These are phyloP conservation scores for Geotrichum klebahnii DNA, from an alignment of 1,139 yeast species.

Conservation along the genomic window DNA sequence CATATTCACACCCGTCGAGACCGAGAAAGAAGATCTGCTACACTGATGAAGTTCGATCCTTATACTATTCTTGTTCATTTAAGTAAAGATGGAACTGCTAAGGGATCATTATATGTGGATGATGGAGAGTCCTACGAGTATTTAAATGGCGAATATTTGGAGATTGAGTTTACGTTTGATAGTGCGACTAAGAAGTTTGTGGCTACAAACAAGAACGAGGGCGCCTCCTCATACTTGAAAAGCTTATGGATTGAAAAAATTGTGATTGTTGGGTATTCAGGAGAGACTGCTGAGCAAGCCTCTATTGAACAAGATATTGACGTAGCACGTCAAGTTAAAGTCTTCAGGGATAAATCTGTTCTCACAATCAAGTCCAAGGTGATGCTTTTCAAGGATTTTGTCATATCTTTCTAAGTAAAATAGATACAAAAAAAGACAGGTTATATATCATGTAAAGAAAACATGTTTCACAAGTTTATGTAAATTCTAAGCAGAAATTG, in stretches of 20 bases:
- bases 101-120: slow-evolving; percentile 64
- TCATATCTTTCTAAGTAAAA: slow-evolving; percentile 43
- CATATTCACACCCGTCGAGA: slow-evolving; percentile 63
- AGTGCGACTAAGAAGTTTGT: slow-evolving; percentile 21
- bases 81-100: slow-evolving; percentile 48
- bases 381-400: slow-evolving; percentile 14
- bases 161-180: slow-evolving; percentile 29
- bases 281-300: background rate
- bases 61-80: slow-evolving; percentile 70
- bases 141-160: slow-evolving; percentile 47
- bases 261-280: slow-evolving; percentile 47
- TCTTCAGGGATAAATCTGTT: background rate
- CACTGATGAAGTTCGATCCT: slow-evolving; percentile 76
- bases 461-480: no score
- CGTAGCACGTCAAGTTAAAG: background rate
- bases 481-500: no score
- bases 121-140: slow-evolving; percentile 75
- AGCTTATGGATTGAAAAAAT: slow-evolving; percentile 48
- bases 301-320: background rate
- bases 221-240: slow-evolving; percentile 13
- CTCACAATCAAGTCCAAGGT: slow-evolving; percentile 5
- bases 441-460: no score
- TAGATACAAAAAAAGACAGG: slow-evolving; percentile 39
- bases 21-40: slow-evolving; percentile 74
- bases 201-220: slow-evolving; percentile 4